Evolutionary conservation across 2,329 filamentous ascomycete species (phyloP).

Genomic region (Pseudocercospora pini-densiflorae): DNA sequence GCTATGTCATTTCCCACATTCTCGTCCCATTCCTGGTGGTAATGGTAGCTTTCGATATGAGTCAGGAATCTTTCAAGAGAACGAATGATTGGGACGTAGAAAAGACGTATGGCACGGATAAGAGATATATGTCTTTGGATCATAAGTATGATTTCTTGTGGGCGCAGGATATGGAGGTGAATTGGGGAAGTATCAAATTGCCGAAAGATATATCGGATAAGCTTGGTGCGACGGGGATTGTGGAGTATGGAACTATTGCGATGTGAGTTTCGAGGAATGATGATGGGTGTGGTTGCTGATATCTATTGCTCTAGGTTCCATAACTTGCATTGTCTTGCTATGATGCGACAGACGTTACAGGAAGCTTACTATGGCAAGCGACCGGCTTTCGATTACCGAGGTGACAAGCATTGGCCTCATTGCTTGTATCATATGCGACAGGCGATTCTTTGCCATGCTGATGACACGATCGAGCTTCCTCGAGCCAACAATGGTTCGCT

Average conservation of each 20-base stretch:
- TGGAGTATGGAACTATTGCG: conserved; percentile 16
- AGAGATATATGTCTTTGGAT: conserved; percentile 18
- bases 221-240: conserved; percentile 11
- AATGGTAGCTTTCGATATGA: conserved; percentile 11
- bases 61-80: not conserved
- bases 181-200: conserved; percentile 12
- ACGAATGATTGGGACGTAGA: conserved; percentile 12
- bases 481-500: conserved; percentile 19
- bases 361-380: conserved; percentile 16
- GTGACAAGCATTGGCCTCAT: conserved; percentile 19
- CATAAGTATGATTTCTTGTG: conserved; percentile 23
- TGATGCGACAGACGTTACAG: conserved; percentile 19
- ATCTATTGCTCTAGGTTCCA: conserved; percentile 13
- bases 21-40: conserved; percentile 15
- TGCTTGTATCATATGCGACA: conserved; percentile 21
- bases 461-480: conserved; percentile 21
- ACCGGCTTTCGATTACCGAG: conserved; percentile 16
- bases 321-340: conserved; percentile 17
- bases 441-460: conserved; percentile 17
- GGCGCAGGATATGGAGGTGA: conserved; percentile 12
- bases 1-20: conserved; percentile 12
- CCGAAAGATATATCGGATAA: conserved; percentile 6
- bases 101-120: conserved; percentile 19
- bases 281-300: not conserved
- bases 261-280: conserved; percentile 7